Base-by-base conservation (phyloP, 345 rosid species). In the Noccaea bulbosa region DNA sequence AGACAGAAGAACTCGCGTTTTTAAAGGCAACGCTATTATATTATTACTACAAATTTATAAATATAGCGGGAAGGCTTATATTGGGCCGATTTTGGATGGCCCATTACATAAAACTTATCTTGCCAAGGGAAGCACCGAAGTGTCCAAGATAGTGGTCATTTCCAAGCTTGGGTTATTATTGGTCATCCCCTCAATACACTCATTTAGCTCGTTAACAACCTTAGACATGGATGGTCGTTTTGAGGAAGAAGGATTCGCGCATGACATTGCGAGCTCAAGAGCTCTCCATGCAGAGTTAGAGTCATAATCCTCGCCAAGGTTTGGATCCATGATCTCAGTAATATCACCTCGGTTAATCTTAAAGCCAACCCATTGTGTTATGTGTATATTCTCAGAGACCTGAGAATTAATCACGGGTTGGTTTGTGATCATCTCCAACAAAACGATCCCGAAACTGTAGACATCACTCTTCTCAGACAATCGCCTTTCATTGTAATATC, bases 341-440 rank as follows among this genome's bases (percentile, higher is more conserved):
- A 70, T 49, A 40, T 70, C 67, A 4, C 74, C 74, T 5, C 22
- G 0, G 11, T 24, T 22, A 1, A 63, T 39, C 22, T 22, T 14
- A 35, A 11, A 54, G 0, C 32, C 63, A 64, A 72, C 76, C 76
- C 57, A 63, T 53, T 53, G 16, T 35, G 56, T 30, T 33, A 72
- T 63, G 40, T 54, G 63, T 14, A 7, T n/a, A n/a, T n/a, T n/a
- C n/a, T n/a, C n/a, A n/a, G n/a, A 11, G 17, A 49, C 0, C 16
- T 30, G 60, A n/a, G n/a, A n/a, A 46, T 32, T 16, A 39, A 71
- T 53, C 69, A 71, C 76, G 0, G 57, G 64, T 37, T 54, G 49
- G 76, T 72, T 72, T 63, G 76, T 72, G 8, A 63, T 72, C 56
- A 72, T 72, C 53, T 72, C 76, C 64, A 72, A 15, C 46, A 72